Percentiles rank a stretch among this genome's conserved stretches.
Conservation (phyloP, 805 yeast genomes). For the Candida morakotiae region DNA sequence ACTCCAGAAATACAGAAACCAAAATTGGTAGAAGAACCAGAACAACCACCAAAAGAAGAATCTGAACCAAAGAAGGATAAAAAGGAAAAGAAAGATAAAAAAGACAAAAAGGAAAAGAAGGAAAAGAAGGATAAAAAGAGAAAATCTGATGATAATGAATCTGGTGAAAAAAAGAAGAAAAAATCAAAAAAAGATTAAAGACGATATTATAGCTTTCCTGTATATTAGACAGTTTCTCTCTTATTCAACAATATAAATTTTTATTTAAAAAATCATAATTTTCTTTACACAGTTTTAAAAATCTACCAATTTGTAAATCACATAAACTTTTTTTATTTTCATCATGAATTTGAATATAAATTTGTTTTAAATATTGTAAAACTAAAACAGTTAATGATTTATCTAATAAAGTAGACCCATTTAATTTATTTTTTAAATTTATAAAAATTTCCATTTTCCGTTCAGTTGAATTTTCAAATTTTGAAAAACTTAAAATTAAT, state of each 20-base stretch:
- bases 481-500: background rate
- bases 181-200: constrained; percentile 41
- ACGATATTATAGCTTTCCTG: too few species aligned
- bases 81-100: constrained; percentile 45
- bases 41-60: constrained; percentile 19
- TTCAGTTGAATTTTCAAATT: background rate
- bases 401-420: background rate
- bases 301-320: constrained; percentile 2
- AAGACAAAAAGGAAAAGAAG: constrained; percentile 51
- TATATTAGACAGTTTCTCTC: too few species aligned
- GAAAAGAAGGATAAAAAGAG: constrained; percentile 62
- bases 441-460: background rate
- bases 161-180: constrained; percentile 49
- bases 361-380: background rate
- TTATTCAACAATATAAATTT: constrained; percentile 6
- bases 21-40: constrained; percentile 46
- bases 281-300: background rate
- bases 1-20: constrained; percentile 44
- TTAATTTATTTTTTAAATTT: background rate
- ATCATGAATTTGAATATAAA: constrained; percentile 1
- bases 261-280: background rate
- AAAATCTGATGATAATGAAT: constrained; percentile 30
- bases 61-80: constrained; percentile 22
- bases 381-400: constrained; percentile 1
- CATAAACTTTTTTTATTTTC: background rate